phyloP scores from a whole-genome alignment of 257 asterid species.

The Solanum sitiens region DNA sequence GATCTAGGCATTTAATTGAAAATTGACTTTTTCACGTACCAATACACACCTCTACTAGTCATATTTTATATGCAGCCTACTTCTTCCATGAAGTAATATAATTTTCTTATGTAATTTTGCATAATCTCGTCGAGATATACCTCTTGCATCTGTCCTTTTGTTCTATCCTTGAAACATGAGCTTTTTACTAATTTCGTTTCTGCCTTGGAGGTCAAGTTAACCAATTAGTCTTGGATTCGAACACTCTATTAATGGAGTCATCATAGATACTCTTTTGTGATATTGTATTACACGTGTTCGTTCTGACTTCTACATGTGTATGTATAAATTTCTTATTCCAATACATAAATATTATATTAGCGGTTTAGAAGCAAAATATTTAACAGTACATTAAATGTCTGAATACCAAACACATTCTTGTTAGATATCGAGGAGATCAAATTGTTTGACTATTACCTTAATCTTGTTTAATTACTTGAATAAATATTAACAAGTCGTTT shows the following conservation, averaged over 20 bases:
- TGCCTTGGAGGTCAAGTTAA: not conserved
- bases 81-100: no score
- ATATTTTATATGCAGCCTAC: no score
- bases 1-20: not conserved
- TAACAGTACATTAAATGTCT: not conserved
- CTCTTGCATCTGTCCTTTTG: not conserved
- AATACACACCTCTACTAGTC: not conserved
- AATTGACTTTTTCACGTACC: not conserved
- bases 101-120: not conserved
- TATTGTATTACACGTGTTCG: not conserved
- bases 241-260: not conserved
- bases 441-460: not conserved
- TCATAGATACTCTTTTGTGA: not conserved
- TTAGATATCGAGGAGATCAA: not conserved
- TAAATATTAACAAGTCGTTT: not conserved
- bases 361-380: not conserved
- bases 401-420: not conserved
- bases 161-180: not conserved
- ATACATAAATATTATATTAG: not conserved
- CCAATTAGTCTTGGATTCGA: not conserved
- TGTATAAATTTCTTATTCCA: not conserved
- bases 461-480: not conserved
- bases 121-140: not conserved
- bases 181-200: not conserved
- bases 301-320: not conserved